Evolutionary conservation across 768 basidiomycete species (phyloP).

Genomic region (Imleria badia): DNA sequence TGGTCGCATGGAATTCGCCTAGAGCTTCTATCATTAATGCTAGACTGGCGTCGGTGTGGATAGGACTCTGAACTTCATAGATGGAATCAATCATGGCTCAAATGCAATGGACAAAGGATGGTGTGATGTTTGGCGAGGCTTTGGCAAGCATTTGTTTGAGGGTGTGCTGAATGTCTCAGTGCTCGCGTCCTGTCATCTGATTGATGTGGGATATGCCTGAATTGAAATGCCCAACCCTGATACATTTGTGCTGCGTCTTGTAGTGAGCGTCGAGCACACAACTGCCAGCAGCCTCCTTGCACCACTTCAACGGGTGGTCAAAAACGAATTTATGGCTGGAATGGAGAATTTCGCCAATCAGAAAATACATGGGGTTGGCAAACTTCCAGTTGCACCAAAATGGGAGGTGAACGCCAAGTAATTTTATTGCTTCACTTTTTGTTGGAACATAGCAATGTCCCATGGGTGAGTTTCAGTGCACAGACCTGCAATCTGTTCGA

Average conservation of each 20-base stretch:
- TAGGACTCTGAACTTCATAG: neutral
- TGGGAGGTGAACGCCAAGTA: neutral
- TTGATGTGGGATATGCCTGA: neutral
- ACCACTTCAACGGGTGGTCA: conserved; percentile 9
- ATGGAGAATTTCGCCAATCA: conserved; percentile 10
- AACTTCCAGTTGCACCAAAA: conserved; percentile 3
- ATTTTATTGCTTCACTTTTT: neutral
- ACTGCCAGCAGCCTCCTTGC: neutral
- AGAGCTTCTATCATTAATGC: neutral
- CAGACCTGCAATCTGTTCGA: neutral
- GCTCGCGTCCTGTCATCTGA: neutral
- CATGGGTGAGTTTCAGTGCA: conserved; percentile 11
- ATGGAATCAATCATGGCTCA: neutral
- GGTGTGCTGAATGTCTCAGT: neutral
- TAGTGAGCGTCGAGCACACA: neutral
- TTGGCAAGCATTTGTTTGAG: neutral
- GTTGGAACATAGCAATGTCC: conserved; percentile 27
- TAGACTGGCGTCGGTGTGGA: neutral
- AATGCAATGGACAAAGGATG: neutral
- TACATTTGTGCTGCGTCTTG: neutral
- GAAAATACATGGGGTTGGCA: neutral
- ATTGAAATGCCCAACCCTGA: neutral
- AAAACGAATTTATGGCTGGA: conserved; percentile 7
- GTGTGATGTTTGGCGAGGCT: no score
- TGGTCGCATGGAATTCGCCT: neutral